Evolutionary conservation across 2,329 filamentous ascomycete species (phyloP), one percentile per base, ranked within the genome.

Genomic region (Amauroascus verrucosus): DNA sequence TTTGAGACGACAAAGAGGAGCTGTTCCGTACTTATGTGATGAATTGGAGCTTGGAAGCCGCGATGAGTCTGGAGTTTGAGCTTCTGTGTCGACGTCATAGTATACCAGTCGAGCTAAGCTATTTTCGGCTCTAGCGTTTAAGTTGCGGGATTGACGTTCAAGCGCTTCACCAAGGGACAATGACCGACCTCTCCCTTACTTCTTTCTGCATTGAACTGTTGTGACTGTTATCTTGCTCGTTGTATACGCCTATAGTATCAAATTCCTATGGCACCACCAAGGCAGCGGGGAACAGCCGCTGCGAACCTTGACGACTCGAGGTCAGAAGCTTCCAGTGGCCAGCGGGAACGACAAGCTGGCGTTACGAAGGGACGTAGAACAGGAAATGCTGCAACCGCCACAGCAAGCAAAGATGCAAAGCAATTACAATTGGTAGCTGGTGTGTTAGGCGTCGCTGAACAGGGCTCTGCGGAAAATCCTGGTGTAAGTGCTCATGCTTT

Each of bases 281-380:
- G 72, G 55, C 69, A 71, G 60, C 71, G 72, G n/a, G 44, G 22
- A 20, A 18, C 30, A 50, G 64, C 66, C 46, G 57, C 66, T 26
- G 63, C 66, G 20, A 58, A 63, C 52, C 61, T 69, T 46, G 73
- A 76, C 54, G 73, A 75, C 60, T 72, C 72, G 24, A 65, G 72
- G 55, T 74, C 72, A 16, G 73, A 75, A 64, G 68, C 70, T n/a
- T 73, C 72, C 33, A 75, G 70, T 56, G 65, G 68, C 40, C 67
- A 69, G 13, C 68, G 65, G 59, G 70, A 72, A 54, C 62, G 62
- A 45, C 67, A 65, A 50, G 50, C 59, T 8, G 61, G 63, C 6
- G 53, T 59, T 7, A 55, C 63, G 7, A 71, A 68, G 56, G 64
- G 64, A 30, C 63, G 67, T 18, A 69, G 68, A 47, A 54, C 60